Base-by-base conservation (phyloP, 2,329 filamentous ascomycete genomes). In the Aspergillus quadricinctus region DNA sequence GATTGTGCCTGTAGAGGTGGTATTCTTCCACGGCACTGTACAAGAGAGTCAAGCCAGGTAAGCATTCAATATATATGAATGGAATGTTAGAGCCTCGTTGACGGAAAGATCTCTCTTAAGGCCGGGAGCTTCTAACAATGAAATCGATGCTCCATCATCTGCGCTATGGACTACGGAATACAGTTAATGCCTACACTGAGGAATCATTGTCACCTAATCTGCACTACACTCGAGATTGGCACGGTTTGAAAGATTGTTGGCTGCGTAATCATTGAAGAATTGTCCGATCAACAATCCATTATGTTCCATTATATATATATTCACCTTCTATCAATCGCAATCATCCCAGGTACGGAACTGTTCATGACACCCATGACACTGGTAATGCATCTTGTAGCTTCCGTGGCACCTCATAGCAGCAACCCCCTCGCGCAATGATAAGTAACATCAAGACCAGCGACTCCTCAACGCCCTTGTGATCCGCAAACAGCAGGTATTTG, bases 271-370 rank as follows among this genome's bases (percentile, higher is more conserved):
- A 57, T 62, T 57, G 28, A 55, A 50, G 54, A 28, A 6, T 14
- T 37, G 35, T 46, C 41, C 11, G 54, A 57, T 48, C 48, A 59
- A 60, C 53, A 55, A 60, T 64, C 53, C 41, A 64, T 60, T 59
- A 63, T 63, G 56, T 62, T 35, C 50, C 49, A 51, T 49, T 58
- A 41, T 55, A 59, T 53, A 56, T 60, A 60, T 59, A 25, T 23
- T 5, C 21, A 19, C 51, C 57, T 52, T 58, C 50, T 53, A 55
- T 58, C 51, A 60, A 60, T 41, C 45, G 49, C 57, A 53, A 57
- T 62, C 58, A 57, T 61, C 35, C 50, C 48, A 62, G 62, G 61
- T 60, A 61, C 58, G 28, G 60, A 58, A 61, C 51, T 57, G 59
- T 37, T 56, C 54, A 60, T 60, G 58, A 58, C 57, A 60, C 57